Evolutionary conservation across 805 yeast genomes (phyloP), one percentile per base, ranked within the genome.

Genomic region (Danielozyma ontarioensis): DNA sequence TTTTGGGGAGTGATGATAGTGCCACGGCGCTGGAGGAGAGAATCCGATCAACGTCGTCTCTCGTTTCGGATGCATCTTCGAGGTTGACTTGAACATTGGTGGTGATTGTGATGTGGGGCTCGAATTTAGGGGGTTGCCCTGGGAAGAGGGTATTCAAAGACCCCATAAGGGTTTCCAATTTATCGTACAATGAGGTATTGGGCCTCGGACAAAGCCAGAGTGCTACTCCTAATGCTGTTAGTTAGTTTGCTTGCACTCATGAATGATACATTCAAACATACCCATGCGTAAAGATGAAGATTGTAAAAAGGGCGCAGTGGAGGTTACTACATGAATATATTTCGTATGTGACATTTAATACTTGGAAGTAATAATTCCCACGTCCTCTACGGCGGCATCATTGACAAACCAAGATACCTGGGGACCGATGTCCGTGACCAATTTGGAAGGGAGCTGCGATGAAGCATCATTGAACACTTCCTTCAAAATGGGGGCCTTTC

Each of bases 371-470:
- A 56, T 44, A n/a, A 66, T 55, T 29, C 56, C 57, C 25, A 82
- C 85, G 17, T 83, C 86, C 14, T 68, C 62, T 25, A 85, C 62
- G 1, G 96, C 96, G n/a, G 72, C 76, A 35, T 76, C 74, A 57
- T 86, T 81, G 27, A 86, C 90, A 57, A 88, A 84, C 96, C 96
- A 89, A 29, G 71, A 53, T 7, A 83, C 87, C 13, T 76, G 72
- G 4, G 65, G 69, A 32, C 59, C 58, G 28, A 78, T 54, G 12
- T 72, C 72, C 53, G 83, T 87, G 39, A 89, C 94, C 40, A 80
- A 64, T 40, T 79, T 82, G 36, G 86, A 73, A 19, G 97, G 97
- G 43, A 83, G 68, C 32, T 66, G 37, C 13, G 64, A 47, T 37
- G 64, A 50, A 32, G 64, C 62, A 34, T 68, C 56, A 35, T 66